Base-by-base conservation (phyloP, 345 rosid genomes). In the Citrus australasica region DNA sequence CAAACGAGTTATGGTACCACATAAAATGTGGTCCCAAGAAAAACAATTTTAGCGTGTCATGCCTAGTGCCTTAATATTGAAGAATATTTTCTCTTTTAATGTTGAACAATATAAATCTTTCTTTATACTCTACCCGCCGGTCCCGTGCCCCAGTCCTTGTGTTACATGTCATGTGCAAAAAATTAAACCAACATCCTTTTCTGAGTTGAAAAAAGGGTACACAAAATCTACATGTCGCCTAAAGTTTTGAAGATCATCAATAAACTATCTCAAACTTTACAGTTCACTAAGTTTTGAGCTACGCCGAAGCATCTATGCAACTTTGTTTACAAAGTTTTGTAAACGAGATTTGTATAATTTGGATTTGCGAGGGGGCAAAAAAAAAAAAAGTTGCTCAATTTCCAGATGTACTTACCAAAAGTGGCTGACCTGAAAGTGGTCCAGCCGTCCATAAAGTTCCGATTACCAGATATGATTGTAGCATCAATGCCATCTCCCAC, bases 341-440 rank as follows among this genome's bases (percentile, higher is more conserved):
- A 21, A 55, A 19, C 13, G 5, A 25, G 32, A 28, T 27, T 61
- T 8, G 30, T 9, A 28, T 25, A 25, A 62, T 27, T 27, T 62
- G 9, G 24, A 25, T 13, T 46, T 46, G 16, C 16, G 16, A 10
- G 14, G 11, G 11, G 16, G 21, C 19, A 33, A 65, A 8, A 42
- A 11, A 0, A 19, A 3, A 13, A 32, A 32, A 30, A 3, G 4
- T 32, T 28, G 38, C 4, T 24, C 27, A 32, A 22, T 32, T 53
- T 37, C 17, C 40, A 74, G 69, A 61, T 16, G 27, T 66, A 63
- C 85, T 73, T n/a, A 95, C 98, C 98, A 21, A 95, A 90, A 21
- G 97, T 95, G 60, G 98, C 98, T 7, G 97, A 87, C 72, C 97
- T 84, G 80, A 92, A 95, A 9, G 98, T 95, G 35, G 98, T 93